Evolutionary conservation across 2,329 filamentous ascomycete genomes (phyloP).

Genomic region (Hypoxylon sp.): DNA sequence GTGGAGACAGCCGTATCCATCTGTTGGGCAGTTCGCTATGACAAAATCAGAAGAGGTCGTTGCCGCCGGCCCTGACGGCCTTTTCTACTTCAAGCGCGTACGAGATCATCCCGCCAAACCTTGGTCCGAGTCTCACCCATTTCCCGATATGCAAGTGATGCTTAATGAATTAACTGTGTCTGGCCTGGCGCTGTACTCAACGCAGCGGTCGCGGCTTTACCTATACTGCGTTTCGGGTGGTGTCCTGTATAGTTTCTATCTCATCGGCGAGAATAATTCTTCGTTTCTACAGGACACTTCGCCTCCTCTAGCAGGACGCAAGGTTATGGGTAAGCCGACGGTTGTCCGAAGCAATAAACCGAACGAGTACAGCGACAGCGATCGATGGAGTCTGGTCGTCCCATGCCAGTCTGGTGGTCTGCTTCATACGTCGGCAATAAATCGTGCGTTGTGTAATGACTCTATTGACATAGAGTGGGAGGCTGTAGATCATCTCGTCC

Average conservation of each 20-base stretch:
- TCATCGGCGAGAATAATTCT: slow-evolving; percentile 19
- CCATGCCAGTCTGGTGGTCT: slow-evolving; percentile 44
- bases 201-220: slow-evolving; percentile 24
- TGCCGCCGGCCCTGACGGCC: slow-evolving; percentile 41
- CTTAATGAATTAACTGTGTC: slow-evolving; percentile 42
- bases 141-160: slow-evolving; percentile 23
- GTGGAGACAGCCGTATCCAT: slow-evolving; percentile 41
- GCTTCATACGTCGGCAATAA: slow-evolving; percentile 29
- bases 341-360: slow-evolving; percentile 7
- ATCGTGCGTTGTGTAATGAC: neutral
- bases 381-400: slow-evolving; percentile 38
- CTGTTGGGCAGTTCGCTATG: slow-evolving; percentile 42
- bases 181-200: slow-evolving; percentile 33
- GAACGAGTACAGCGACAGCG: neutral
- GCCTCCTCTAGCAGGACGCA: slow-evolving; percentile 27
- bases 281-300: slow-evolving; percentile 22
- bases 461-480: slow-evolving; percentile 8
- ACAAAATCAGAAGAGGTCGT: slow-evolving; percentile 37
- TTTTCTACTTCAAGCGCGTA: slow-evolving; percentile 42
- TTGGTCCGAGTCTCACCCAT: slow-evolving; percentile 39
- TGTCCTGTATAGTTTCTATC: slow-evolving; percentile 37
- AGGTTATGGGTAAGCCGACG: slow-evolving; percentile 37
- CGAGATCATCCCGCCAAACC: slow-evolving; percentile 36
- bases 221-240: slow-evolving; percentile 43
- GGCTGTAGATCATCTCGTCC: slow-evolving; percentile 34